Conservation (phyloP, 306 rosid species). For the Lathyrus aphaca region DNA sequence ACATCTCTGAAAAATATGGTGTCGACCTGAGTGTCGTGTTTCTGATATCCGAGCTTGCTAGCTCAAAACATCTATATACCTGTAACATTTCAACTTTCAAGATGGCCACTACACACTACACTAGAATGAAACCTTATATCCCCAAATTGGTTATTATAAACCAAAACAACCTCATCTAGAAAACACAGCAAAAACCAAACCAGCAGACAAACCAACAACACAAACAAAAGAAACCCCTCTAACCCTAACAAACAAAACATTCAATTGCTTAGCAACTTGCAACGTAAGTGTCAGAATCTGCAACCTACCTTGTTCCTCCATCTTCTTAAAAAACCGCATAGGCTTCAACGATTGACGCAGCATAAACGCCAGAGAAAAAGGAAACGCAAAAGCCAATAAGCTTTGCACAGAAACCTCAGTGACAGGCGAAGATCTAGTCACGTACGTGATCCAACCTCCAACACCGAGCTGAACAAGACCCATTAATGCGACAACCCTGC, state of each 20-base stretch:
- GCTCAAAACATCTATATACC: constrained; percentile 10
- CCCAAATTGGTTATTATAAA: not conserved
- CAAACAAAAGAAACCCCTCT: constrained; percentile 59
- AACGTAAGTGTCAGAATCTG: constrained; percentile 51
- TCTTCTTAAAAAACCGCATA: constrained; percentile 45
- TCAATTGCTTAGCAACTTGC: constrained; percentile 69
- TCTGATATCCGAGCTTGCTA: no score
- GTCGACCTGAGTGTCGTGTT: no score
- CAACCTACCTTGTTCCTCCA: constrained; percentile 51
- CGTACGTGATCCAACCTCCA: constrained; percentile 77
- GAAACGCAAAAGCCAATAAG: constrained; percentile 73
- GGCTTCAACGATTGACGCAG: constrained; percentile 63
- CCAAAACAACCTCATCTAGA: constrained; percentile 38
- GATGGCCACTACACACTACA: not conserved
- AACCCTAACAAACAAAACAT: constrained; percentile 55
- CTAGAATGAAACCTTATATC: not conserved
- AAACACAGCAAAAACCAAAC: constrained; percentile 44
- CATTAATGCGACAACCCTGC: constrained; percentile 59
- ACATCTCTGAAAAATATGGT: no score
- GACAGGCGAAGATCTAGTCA: constrained; percentile 43
- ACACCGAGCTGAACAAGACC: constrained; percentile 66
- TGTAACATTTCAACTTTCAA: not conserved
- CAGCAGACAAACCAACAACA: constrained; percentile 56
- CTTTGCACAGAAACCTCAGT: constrained; percentile 65
- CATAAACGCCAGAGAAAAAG: constrained; percentile 69